These are phyloP conservation scores for Talaromyces trachyspermus DNA, from an alignment of 495 filamentous ascomycete genomes.

Conservation along the genomic window DNA sequence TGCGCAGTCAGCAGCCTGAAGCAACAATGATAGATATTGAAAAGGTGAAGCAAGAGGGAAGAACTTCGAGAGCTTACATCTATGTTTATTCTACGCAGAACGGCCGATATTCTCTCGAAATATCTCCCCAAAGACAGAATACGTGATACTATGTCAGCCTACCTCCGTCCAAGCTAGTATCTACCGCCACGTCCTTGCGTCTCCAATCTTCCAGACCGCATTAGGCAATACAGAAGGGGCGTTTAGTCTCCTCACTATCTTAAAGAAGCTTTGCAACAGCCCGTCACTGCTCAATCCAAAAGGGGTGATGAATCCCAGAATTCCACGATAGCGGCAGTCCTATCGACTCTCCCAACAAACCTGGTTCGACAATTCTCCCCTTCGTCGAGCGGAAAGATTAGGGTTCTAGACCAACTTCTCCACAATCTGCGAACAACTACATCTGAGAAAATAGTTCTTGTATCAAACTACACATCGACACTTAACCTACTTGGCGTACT, in stretches of 20 bases:
- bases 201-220: constrained; percentile 58
- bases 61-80: constrained; percentile 62
- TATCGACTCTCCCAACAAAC: constrained; percentile 50
- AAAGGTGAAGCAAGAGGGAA: constrained; percentile 64
- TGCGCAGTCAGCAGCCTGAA: constrained; percentile 65
- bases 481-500: constrained; percentile 62
- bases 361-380: constrained; percentile 50
- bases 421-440: constrained; percentile 54
- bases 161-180: constrained; percentile 60
- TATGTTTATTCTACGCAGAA: constrained; percentile 69
- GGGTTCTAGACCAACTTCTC: constrained; percentile 63
- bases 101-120: constrained; percentile 64
- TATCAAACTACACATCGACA: constrained; percentile 77
- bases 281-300: constrained; percentile 55
- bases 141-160: constrained; percentile 68
- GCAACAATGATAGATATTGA: constrained; percentile 60
- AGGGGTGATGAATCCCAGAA: constrained; percentile 25
- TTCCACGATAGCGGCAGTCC: constrained; percentile 39
- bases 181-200: constrained; percentile 62
- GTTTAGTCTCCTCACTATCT: constrained; percentile 66
- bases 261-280: constrained; percentile 81
- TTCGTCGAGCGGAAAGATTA: constrained; percentile 61
- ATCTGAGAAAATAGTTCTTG: constrained; percentile 68
- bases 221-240: constrained; percentile 62
- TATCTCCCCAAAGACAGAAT: constrained; percentile 75